Evolutionary conservation across 2,329 filamentous ascomycete species (phyloP).

Genomic region (Curvularia hawaiiensis): DNA sequence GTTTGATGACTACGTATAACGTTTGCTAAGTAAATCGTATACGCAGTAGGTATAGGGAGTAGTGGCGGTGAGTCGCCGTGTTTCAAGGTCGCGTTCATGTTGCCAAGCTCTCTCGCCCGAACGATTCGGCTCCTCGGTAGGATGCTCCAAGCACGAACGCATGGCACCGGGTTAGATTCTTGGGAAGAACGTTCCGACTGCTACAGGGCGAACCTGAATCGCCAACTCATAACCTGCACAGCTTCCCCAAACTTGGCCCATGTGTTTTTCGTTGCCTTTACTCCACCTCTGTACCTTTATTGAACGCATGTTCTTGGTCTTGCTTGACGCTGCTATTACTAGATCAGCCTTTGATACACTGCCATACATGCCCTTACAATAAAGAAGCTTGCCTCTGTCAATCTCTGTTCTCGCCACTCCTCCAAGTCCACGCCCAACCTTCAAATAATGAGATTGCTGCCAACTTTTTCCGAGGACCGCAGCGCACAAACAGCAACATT

Average conservation of each 20-base stretch:
- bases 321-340: neutral
- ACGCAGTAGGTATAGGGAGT: neutral
- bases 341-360: neutral
- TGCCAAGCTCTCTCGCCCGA: constrained; percentile 29
- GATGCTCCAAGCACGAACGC: constrained; percentile 7
- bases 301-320: neutral
- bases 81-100: neutral
- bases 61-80: constrained; percentile 11
- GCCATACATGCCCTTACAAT: neutral
- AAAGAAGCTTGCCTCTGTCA: neutral
- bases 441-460: constrained; percentile 19
- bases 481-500: constrained; percentile 21
- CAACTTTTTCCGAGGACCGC: constrained; percentile 19
- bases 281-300: neutral
- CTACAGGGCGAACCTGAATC: neutral
- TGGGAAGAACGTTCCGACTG: constrained; percentile 7
- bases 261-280: neutral
- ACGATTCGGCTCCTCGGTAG: constrained; percentile 18
- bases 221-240: constrained; percentile 1
- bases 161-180: constrained; percentile 17
- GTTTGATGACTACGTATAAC: neutral
- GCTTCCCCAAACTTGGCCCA: constrained; percentile 1
- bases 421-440: neutral
- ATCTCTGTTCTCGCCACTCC: neutral
- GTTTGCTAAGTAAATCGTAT: neutral